These are phyloP conservation scores for Penicillium sp. DNA, from an alignment of 2,329 filamentous ascomycete species.

Conservation along the genomic window DNA sequence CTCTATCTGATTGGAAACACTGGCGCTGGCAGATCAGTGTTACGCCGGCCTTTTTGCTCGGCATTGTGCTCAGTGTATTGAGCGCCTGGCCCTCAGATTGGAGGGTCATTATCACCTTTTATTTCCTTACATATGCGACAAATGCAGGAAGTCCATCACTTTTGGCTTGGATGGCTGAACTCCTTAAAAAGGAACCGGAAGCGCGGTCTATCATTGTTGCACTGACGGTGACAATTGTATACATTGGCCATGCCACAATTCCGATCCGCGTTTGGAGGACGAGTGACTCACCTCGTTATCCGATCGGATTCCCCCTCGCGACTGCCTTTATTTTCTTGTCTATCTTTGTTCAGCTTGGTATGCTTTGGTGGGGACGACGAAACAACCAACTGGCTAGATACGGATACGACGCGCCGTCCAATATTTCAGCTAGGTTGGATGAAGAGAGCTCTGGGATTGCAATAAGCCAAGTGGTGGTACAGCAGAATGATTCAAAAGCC, in stretches of 20 bases:
- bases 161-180: slow-evolving; percentile 19
- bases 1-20: slow-evolving; percentile 20
- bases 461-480: background rate
- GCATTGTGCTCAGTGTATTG: slow-evolving; percentile 6
- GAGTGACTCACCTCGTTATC: slow-evolving; percentile 18
- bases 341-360: slow-evolving; percentile 5
- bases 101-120: slow-evolving; percentile 16
- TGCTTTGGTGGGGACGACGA: slow-evolving; percentile 8
- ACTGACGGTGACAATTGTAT: slow-evolving; percentile 19
- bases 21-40: slow-evolving; percentile 19
- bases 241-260: slow-evolving; percentile 22
- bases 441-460: background rate
- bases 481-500: background rate
- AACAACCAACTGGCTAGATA: background rate
- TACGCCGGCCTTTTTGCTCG: slow-evolving; percentile 9
- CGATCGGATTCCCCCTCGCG: slow-evolving; percentile 19
- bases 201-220: slow-evolving; percentile 18
- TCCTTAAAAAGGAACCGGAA: slow-evolving; percentile 19
- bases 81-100: slow-evolving; percentile 8
- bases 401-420: background rate
- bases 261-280: slow-evolving; percentile 20
- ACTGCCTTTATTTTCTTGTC: slow-evolving; percentile 14
- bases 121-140: slow-evolving; percentile 22
- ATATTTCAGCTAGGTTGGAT: background rate
- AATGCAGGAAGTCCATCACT: slow-evolving; percentile 14